Percentiles rank a stretch among this genome's conserved stretches.
Evolutionary conservation across 2,329 filamentous ascomycete species (phyloP).

Genomic region (Nemania sp.): DNA sequence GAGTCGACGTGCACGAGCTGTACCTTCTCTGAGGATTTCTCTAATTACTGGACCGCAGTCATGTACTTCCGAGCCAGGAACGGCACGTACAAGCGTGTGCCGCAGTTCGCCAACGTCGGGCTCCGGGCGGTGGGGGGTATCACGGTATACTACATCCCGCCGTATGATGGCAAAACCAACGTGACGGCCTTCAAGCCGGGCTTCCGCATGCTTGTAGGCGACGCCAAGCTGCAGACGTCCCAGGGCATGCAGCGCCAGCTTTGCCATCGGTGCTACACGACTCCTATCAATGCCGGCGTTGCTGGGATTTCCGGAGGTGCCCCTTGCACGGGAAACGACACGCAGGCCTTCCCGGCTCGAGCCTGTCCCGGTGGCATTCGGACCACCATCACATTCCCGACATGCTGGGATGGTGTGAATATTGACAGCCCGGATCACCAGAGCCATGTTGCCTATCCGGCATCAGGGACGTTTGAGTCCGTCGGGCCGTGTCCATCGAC

Average conservation of each 20-base stretch:
- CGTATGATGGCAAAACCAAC: conserved; percentile 42
- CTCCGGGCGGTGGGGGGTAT: conserved; percentile 37
- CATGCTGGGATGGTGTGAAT: conserved; percentile 59
- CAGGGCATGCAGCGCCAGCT: conserved; percentile 40
- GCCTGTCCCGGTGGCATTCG: conserved; percentile 54
- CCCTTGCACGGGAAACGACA: conserved; percentile 45
- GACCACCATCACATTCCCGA: conserved; percentile 58
- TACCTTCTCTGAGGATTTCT: conserved; percentile 36
- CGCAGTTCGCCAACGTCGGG: conserved; percentile 38
- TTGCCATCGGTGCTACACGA: conserved; percentile 43
- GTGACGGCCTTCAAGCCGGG: conserved; percentile 50
- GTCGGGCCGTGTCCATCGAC: conserved; percentile 52
- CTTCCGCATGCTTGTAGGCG: conserved; percentile 53
- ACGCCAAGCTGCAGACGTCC: conserved; percentile 38
- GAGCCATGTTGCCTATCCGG: conserved; percentile 47
- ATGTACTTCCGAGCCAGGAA: conserved; percentile 35
- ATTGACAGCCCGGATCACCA: conserved; percentile 52
- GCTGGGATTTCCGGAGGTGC: conserved; percentile 39
- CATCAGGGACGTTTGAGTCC: conserved; percentile 34
- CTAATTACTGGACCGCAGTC: conserved; percentile 39
- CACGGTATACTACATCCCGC: conserved; percentile 40
- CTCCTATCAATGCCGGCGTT: conserved; percentile 27
- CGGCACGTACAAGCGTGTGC: conserved; percentile 38
- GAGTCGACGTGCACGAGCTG: conserved; percentile 38
- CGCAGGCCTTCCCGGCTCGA: conserved; percentile 53